These are phyloP conservation scores for Cucurbita argyrosperma DNA, from an alignment of 306 rosid genomes.

Conservation along the genomic window DNA sequence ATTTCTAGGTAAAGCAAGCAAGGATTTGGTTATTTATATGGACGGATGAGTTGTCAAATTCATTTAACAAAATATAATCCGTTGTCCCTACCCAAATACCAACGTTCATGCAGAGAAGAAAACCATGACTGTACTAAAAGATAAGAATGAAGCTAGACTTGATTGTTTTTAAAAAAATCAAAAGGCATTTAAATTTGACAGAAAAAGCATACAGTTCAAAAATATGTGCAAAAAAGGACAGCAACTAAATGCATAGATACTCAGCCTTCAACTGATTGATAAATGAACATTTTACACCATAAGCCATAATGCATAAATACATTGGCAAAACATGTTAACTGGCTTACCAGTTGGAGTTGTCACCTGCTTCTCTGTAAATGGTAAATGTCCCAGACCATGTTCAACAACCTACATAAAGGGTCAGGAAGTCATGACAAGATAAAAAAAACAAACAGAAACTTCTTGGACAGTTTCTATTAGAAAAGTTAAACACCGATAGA, in stretches of 20 bases:
- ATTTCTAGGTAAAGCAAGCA: background rate
- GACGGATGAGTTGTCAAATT: background rate
- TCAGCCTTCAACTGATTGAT: background rate
- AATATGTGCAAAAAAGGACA: background rate
- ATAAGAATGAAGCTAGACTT: background rate
- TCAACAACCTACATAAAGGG: conserved; percentile 76
- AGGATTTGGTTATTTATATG: background rate
- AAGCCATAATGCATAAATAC: background rate
- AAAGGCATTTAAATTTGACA: background rate
- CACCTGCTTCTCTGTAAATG: conserved; percentile 94
- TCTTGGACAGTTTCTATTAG: background rate
- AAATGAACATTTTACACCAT: background rate
- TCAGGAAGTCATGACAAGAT: conserved; percentile 11
- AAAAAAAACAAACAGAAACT: background rate
- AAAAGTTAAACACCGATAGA: background rate
- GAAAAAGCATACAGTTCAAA: background rate
- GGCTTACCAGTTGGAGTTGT: conserved; percentile 84
- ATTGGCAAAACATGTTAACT: background rate
- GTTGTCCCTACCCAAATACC: background rate
- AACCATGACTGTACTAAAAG: background rate
- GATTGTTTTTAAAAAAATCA: background rate
- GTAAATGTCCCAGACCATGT: conserved; percentile 94
- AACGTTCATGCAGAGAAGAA: background rate
- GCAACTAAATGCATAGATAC: background rate
- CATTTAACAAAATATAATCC: background rate